Conservation (phyloP, 2,329 filamentous ascomycete genomes). For the Hypoxylon sp. region DNA sequence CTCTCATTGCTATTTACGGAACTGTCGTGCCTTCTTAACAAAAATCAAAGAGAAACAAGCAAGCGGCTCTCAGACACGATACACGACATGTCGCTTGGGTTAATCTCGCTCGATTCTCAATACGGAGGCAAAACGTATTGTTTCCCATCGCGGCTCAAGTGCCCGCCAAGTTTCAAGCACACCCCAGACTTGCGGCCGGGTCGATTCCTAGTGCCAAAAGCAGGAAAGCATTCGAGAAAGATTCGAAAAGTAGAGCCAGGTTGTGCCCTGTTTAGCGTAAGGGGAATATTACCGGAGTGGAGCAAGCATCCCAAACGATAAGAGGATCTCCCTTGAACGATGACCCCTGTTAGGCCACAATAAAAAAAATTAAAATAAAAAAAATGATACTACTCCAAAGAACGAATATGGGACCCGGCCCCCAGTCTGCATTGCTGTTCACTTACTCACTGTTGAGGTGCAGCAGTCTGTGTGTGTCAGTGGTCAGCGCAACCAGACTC, state of each 20-base stretch:
- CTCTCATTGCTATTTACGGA: slow-evolving; percentile 12
- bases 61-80: slow-evolving; percentile 35
- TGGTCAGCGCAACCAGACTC: slow-evolving; percentile 36
- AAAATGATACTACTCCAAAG: slow-evolving; percentile 22
- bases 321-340: slow-evolving; percentile 48
- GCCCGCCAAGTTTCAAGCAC: slow-evolving; percentile 40
- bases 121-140: slow-evolving; percentile 36
- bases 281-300: slow-evolving; percentile 51
- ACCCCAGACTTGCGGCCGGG: slow-evolving; percentile 44
- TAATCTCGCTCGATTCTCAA: slow-evolving; percentile 28
- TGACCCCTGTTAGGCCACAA: slow-evolving; percentile 42
- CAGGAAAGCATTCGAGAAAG: slow-evolving; percentile 53
- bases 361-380: slow-evolving; percentile 33
- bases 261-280: slow-evolving; percentile 48
- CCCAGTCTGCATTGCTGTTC: slow-evolving; percentile 42
- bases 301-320: slow-evolving; percentile 43
- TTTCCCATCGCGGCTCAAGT: slow-evolving; percentile 42
- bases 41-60: slow-evolving; percentile 35
- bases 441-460: slow-evolving; percentile 27
- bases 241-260: slow-evolving; percentile 49
- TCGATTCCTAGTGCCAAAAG: slow-evolving; percentile 44
- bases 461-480: slow-evolving; percentile 26
- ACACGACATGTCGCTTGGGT: slow-evolving; percentile 39
- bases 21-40: slow-evolving; percentile 17
- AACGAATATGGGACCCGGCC: slow-evolving; percentile 28